Evolutionary conservation across 2,329 filamentous ascomycete species (phyloP).

Genomic region (Fusarium metavorans): DNA sequence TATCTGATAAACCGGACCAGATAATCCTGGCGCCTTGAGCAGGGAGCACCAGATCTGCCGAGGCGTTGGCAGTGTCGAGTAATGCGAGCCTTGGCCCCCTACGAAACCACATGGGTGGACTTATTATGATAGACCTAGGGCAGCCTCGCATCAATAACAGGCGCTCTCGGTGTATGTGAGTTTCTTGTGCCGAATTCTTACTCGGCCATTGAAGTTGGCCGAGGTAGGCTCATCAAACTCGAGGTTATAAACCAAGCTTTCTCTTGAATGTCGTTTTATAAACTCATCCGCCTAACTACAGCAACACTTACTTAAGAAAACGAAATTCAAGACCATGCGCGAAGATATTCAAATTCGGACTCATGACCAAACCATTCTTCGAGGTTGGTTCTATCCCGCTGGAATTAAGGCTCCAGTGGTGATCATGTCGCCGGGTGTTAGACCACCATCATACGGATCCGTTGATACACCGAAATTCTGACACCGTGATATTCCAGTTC

Average conservation of each 20-base stretch:
- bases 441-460: background rate
- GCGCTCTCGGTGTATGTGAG: background rate
- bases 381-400: background rate
- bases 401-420: background rate
- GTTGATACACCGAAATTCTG: background rate
- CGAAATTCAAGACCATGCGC: background rate
- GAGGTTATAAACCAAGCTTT: background rate
- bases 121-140: background rate
- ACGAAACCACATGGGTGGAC: background rate
- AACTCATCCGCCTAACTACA: background rate
- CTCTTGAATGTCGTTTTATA: background rate
- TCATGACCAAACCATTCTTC: background rate
- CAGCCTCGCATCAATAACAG: background rate
- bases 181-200: too few relatives aligned
- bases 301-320: too few relatives aligned
- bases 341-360: background rate
- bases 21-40: background rate
- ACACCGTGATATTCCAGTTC: background rate
- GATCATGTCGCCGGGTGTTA: background rate
- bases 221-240: background rate
- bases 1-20: background rate
- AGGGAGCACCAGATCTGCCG: background rate
- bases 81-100: background rate
- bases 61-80: background rate
- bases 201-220: background rate